phyloP scores from a whole-genome alignment of 2,329 filamentous ascomycete species.

The Colletotrichum spinosum region DNA sequence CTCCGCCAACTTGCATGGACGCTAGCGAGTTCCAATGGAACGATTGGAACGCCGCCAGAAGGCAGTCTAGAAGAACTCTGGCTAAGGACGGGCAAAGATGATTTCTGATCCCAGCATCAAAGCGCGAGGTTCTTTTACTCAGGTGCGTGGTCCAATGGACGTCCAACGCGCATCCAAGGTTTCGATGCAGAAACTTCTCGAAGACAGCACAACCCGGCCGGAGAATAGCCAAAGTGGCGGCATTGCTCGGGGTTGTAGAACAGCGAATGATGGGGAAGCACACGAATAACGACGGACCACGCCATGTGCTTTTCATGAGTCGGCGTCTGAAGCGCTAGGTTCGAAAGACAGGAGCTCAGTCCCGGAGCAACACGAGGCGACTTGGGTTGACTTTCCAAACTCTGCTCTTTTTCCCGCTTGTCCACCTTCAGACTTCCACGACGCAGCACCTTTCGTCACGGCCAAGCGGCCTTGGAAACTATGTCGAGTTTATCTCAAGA shows the following conservation, averaged over 20 bases:
- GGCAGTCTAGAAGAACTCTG: slow-evolving; percentile 32
- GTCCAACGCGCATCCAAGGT: background rate
- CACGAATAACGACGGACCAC: slow-evolving; percentile 16
- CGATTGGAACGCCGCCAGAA: slow-evolving; percentile 27
- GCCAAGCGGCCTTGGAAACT: too few relatives aligned
- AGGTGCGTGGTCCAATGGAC: background rate
- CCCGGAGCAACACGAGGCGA: slow-evolving; percentile 25
- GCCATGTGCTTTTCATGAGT: slow-evolving; percentile 19
- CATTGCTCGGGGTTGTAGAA: background rate
- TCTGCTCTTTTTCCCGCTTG: background rate
- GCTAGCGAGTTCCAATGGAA: slow-evolving; percentile 15
- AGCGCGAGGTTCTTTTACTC: slow-evolving; percentile 12
- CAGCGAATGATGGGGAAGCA: background rate
- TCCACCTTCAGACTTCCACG: too few relatives aligned
- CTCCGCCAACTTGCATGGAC: slow-evolving; percentile 12
- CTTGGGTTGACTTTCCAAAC: slow-evolving; percentile 23
- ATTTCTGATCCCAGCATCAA: background rate
- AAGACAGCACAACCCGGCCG: slow-evolving; percentile 19
- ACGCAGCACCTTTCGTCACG: too few relatives aligned
- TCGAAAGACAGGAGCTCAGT: slow-evolving; percentile 7
- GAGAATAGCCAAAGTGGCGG: background rate
- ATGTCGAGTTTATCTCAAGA: too few relatives aligned
- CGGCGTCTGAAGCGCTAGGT: slow-evolving; percentile 12
- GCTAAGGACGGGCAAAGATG: slow-evolving; percentile 8
- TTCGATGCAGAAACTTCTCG: slow-evolving; percentile 26